A percentile compares a stretch with the other conserved stretches of the same genome.
Conservation (phyloP, 2,329 filamentous ascomycete species). For the Claviceps sorghi region DNA sequence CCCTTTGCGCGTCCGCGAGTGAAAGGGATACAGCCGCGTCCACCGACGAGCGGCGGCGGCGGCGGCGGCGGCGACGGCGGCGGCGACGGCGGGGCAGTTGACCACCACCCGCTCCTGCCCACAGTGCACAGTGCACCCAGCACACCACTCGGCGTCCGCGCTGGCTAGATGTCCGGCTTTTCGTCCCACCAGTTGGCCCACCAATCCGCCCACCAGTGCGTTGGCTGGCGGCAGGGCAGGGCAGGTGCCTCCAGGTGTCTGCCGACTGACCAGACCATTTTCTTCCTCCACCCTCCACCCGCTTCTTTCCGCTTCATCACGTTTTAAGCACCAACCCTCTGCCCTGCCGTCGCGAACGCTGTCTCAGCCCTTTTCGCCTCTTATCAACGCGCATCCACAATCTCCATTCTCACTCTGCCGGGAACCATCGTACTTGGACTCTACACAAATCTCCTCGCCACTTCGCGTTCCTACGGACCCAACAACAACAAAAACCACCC, state of each 20-base stretch:
- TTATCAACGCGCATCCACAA: neutral
- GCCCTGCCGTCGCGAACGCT: conserved; percentile 5
- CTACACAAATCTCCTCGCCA: neutral
- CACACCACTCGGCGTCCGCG: neutral
- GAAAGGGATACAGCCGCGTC: no score
- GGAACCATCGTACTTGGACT: neutral
- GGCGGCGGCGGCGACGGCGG: neutral
- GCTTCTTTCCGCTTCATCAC: conserved; percentile 1
- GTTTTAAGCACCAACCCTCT: neutral
- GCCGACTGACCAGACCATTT: neutral
- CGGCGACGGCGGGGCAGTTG: conserved; percentile 1
- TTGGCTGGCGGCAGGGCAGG: neutral
- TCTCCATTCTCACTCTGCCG: neutral
- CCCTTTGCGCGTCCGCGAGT: no score
- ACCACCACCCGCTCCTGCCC: neutral
- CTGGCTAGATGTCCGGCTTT: neutral
- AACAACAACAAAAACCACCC: conserved; percentile 6
- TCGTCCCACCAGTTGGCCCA: neutral
- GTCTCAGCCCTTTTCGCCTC: neutral
- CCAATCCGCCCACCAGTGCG: no score
- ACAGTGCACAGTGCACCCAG: neutral
- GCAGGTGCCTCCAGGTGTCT: neutral
- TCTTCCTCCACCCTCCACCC: conserved; percentile 4
- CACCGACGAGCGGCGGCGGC: no score
- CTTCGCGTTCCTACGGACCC: conserved; percentile 7